phyloP scores from a whole-genome alignment of 2,329 filamentous ascomycete species.

The Niveomyces coronatus region DNA sequence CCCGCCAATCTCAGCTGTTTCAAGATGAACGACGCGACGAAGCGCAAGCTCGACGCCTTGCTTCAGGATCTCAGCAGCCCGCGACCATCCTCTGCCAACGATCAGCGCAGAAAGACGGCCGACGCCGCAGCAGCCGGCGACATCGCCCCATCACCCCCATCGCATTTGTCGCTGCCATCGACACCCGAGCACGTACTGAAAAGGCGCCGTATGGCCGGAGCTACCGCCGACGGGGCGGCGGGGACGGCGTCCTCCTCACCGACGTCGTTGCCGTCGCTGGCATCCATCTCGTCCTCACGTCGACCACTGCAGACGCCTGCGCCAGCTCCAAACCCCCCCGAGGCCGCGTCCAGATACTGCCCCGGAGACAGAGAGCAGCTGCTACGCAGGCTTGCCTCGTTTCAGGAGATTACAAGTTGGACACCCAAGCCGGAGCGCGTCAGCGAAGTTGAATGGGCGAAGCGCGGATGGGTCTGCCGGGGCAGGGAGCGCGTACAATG shows the following conservation, averaged over 20 bases:
- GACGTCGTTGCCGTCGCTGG: conserved; percentile 18
- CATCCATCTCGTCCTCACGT: conserved; percentile 7
- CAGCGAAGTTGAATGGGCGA: conserved; percentile 90
- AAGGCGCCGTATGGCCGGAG: conserved; percentile 39
- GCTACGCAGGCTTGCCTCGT: conserved; percentile 70
- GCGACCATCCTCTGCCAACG: conserved; percentile 16
- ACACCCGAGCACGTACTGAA: conserved; percentile 25
- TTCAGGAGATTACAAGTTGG: conserved; percentile 86
- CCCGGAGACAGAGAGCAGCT: conserved; percentile 80
- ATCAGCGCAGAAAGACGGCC: conserved; percentile 9
- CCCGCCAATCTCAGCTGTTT: conserved; percentile 3
- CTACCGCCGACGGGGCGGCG: conserved; percentile 22
- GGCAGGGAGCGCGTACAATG: conserved; percentile 78
- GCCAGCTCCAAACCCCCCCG: conserved; percentile 12
- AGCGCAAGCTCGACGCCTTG: conserved; percentile 71
- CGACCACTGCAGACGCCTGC: conserved; percentile 8
- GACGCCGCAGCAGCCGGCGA: conserved; percentile 3
- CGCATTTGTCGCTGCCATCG: background rate
- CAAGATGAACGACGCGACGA: conserved; percentile 64
- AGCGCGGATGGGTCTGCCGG: conserved; percentile 80
- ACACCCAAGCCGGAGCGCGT: conserved; percentile 81
- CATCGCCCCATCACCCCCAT: background rate
- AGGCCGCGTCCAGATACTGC: conserved; percentile 57
- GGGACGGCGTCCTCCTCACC: background rate
- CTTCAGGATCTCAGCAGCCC: conserved; percentile 53